Percentiles rank a stretch among this genome's conserved stretches.
phyloP scores from a whole-genome alignment of 805 yeast genomes.

The Groenewaldozyma tartarivorans region DNA sequence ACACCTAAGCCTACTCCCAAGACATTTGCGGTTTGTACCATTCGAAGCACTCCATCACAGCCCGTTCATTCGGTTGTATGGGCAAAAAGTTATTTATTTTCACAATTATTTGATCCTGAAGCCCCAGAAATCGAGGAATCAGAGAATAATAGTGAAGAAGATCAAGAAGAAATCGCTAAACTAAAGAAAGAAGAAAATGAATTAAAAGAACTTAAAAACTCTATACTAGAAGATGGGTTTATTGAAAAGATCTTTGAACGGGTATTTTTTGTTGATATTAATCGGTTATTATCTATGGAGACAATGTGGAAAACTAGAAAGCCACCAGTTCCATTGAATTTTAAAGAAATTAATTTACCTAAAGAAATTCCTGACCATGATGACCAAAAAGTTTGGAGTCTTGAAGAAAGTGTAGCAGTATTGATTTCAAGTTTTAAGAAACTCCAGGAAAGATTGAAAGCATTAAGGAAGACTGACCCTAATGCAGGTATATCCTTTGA shows the following conservation, averaged over 20 bases:
- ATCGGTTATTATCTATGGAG: slow-evolving; percentile 58
- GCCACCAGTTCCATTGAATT: slow-evolving; percentile 56
- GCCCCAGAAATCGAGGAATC: slow-evolving; percentile 58
- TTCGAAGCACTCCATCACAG: slow-evolving; percentile 91
- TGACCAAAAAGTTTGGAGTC: slow-evolving; percentile 45
- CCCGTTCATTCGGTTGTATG: slow-evolving; percentile 96
- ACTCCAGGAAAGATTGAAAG: slow-evolving; percentile 41
- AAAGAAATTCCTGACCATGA: slow-evolving; percentile 10
- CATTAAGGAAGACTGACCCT: slow-evolving; percentile 29
- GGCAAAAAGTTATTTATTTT: slow-evolving; percentile 88
- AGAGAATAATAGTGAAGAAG: slow-evolving; percentile 56
- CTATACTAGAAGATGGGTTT: slow-evolving; percentile 30
- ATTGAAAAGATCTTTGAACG: slow-evolving; percentile 25
- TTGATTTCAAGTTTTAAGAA: slow-evolving; percentile 40
- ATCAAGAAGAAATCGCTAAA: slow-evolving; percentile 32
- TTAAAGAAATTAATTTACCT: slow-evolving; percentile 18
- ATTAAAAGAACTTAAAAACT: slow-evolving; percentile 23
- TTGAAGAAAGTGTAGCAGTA: slow-evolving; percentile 52
- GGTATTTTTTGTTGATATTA: slow-evolving; percentile 69
- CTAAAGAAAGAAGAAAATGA: slow-evolving; percentile 29
- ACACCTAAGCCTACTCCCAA: slow-evolving; percentile 79
- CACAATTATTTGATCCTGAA: slow-evolving; percentile 61
- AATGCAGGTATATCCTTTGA: slow-evolving; percentile 49
- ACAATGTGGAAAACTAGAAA: slow-evolving; percentile 68
- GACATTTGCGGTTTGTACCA: slow-evolving; percentile 92